phyloP scores from a whole-genome alignment of 495 filamentous ascomycete species.

The Penicillium pancosmium region DNA sequence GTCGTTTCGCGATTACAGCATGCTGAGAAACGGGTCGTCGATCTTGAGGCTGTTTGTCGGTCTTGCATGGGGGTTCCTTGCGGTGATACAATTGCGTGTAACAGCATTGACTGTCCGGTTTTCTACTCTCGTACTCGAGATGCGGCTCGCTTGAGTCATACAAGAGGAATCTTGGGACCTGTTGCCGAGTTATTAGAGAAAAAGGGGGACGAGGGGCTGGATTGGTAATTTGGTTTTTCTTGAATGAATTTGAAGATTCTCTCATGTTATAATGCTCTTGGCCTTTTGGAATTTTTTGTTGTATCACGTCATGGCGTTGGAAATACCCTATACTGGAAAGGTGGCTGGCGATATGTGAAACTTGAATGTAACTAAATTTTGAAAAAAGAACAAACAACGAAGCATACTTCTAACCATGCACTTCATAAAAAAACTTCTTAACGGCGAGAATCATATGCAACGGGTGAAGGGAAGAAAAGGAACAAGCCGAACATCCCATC shows the following conservation, averaged over 20 bases:
- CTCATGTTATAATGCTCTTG: background rate
- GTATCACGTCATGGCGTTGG: conserved; percentile 3
- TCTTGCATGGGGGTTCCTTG: conserved; percentile 75
- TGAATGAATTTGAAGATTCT: background rate
- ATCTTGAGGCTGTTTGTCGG: conserved; percentile 77
- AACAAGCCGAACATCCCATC: background rate
- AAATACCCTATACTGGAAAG: conserved; percentile 9
- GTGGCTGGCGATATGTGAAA: too few species aligned
- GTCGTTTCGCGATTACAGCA: conserved; percentile 61
- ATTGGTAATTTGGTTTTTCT: conserved; percentile 40
- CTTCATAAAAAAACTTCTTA: too few species aligned
- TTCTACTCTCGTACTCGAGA: conserved; percentile 86
- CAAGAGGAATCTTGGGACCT: conserved; percentile 57
- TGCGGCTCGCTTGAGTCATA: conserved; percentile 58
- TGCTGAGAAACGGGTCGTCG: conserved; percentile 63
- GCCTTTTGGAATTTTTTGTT: background rate
- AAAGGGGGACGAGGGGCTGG: conserved; percentile 38
- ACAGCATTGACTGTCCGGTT: conserved; percentile 89
- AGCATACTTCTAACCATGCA: too few species aligned
- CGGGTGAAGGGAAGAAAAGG: background rate
- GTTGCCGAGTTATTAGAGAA: conserved; percentile 59
- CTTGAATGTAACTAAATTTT: too few species aligned
- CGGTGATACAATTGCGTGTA: conserved; percentile 77
- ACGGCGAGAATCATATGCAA: too few species aligned
- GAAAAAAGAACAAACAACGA: too few species aligned